Percentiles rank a stretch among this genome's conserved stretches.
Conservation (phyloP, 2,329 filamentous ascomycete genomes). For the Aspergillus intermedius region DNA sequence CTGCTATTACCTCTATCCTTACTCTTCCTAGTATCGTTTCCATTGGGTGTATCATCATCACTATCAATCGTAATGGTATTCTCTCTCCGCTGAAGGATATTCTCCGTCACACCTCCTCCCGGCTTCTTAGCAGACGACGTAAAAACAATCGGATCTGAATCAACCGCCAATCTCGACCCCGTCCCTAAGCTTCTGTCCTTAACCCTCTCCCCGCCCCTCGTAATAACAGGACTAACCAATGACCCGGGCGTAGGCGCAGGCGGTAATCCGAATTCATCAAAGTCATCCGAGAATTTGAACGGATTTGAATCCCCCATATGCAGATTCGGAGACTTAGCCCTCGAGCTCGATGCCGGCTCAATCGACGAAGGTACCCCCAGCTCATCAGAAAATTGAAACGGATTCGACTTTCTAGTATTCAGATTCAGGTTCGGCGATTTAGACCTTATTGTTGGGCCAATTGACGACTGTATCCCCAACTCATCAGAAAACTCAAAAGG, state of each 20-base stretch:
- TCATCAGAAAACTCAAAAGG: no score
- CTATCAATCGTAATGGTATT: slow-evolving; percentile 33
- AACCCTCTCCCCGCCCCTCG: background rate
- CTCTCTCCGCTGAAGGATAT: background rate
- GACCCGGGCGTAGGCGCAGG: background rate
- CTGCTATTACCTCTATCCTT: background rate
- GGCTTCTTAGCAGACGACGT: slow-evolving; percentile 35
- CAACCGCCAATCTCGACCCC: slow-evolving; percentile 12
- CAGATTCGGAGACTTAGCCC: slow-evolving; percentile 10
- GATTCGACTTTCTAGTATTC: background rate
- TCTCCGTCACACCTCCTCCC: no score
- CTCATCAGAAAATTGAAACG: no score
- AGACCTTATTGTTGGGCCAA: no score
- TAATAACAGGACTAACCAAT: background rate
- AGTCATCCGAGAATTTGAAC: background rate
- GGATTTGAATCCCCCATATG: background rate
- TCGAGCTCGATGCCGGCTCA: slow-evolving; percentile 2
- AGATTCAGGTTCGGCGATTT: slow-evolving; percentile 1
- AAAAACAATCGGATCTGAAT: slow-evolving; percentile 38
- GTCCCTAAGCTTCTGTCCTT: background rate
- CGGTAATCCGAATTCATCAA: background rate
- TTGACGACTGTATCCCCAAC: no score
- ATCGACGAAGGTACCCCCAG: no score
- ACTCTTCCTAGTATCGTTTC: background rate
- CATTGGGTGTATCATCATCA: slow-evolving; percentile 19